These are phyloP conservation scores for Goffeauzyma gilvescens DNA, from an alignment of 768 basidiomycete genomes.

Conservation along the genomic window DNA sequence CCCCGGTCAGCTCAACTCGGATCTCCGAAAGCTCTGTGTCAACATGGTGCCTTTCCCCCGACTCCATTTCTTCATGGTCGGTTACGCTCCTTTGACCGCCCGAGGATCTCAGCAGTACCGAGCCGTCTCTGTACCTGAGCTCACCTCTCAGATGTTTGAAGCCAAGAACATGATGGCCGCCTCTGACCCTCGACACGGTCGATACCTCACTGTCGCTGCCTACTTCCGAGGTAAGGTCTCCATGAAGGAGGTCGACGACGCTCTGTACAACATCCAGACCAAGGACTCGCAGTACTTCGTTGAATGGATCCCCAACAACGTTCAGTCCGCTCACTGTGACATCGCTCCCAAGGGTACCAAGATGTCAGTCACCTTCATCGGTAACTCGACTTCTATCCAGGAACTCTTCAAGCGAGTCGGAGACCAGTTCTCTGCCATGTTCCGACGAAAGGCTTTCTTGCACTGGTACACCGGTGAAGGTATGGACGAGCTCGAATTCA, in stretches of 20 bases:
- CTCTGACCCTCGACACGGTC: slow-evolving; percentile 85
- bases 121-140: slow-evolving; percentile 87
- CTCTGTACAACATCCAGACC: slow-evolving; percentile 82
- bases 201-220: slow-evolving; percentile 93
- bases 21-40: slow-evolving; percentile 84
- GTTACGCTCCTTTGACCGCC: slow-evolving; percentile 75
- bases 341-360: slow-evolving; percentile 86
- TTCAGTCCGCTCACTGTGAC: slow-evolving; percentile 88
- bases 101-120: slow-evolving; percentile 70
- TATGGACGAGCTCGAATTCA: slow-evolving; percentile 72
- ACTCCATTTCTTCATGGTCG: slow-evolving; percentile 89
- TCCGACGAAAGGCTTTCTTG: slow-evolving; percentile 57
- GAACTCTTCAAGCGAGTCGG: slow-evolving; percentile 97
- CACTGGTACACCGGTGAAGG: slow-evolving; percentile 99
- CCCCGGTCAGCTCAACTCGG: slow-evolving; percentile 96
- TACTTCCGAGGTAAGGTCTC: slow-evolving; percentile 98
- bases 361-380: slow-evolving; percentile 95
- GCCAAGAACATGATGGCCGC: slow-evolving; percentile 95
- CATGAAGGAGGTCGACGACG: slow-evolving; percentile 99
- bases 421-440: slow-evolving; percentile 98
- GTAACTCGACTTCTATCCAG: slow-evolving; percentile 92
- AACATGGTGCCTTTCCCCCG: slow-evolving; percentile 95
- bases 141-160: slow-evolving; percentile 98
- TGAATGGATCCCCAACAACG: slow-evolving; percentile 99
- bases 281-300: slow-evolving; percentile 98